Evolutionary conservation across 108 stramenopile genomes (phyloP), one percentile per base, ranked within the genome.

Genomic region (Thalassiosira profunda): DNA sequence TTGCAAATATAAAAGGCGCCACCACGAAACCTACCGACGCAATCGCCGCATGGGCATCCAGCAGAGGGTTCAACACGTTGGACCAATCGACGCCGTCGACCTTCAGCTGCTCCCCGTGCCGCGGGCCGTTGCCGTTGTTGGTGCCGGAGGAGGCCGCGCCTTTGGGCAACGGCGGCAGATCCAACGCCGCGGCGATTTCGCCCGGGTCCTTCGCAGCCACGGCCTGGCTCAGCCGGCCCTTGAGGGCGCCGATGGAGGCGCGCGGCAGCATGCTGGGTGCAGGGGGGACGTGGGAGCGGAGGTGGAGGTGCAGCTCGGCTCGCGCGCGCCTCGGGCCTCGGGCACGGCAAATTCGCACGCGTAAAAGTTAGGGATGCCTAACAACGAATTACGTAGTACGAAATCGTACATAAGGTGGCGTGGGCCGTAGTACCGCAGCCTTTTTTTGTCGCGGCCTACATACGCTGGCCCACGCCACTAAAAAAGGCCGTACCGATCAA

Each of bases 81-180:
- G 82, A 78, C 85, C 84, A 92, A 60, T 92, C 85, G 9, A 63
- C 66, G 10, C 78, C 84, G 42, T 81, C 75, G 23, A 88, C 41
- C 15, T 69, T 73, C 36, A 91, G 70, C 15, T 75, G 67, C 46
- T 86, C 72, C 15, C 35, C 30, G 26, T 81, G 64, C 5, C 9
- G 17, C 6, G 21, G 35, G 3, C 37, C 49, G 54, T 18, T 36
- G 9, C 34, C 36, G 30, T 28, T 11, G 33, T 34, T 6, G 47
- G 3, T 36, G 35, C 8, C 53, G 14, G 12, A 21, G 18, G 14
- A 28, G 44, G 34, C 24, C 6, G 38, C 21, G 1, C 7, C 1
- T 17, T 37, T 46, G 33, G 36, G 54, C 14, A 83, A 67, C 10
- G 80, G 51, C 10, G 82, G 74, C 2, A 83, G 57, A 21, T 75